Percentiles rank a stretch among this genome's conserved stretches.
Evolutionary conservation across 805 yeast genomes (phyloP).

Genomic region (Saturnispora bothae): DNA sequence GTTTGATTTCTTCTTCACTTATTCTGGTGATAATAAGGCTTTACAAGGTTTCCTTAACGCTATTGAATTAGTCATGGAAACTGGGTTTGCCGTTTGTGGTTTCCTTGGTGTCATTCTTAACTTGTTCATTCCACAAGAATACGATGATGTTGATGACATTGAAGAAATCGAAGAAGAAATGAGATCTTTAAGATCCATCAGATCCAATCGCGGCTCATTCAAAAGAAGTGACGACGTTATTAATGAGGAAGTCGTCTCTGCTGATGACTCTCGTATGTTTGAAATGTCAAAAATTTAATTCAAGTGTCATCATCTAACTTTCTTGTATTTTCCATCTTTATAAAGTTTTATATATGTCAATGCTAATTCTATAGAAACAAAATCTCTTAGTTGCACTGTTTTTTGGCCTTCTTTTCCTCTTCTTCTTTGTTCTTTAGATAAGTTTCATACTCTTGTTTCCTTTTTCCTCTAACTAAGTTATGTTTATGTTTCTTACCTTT

Average conservation of each 20-base stretch:
- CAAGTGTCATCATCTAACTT: too few species aligned
- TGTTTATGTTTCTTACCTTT: conserved; percentile 58
- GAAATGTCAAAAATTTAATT: too few species aligned
- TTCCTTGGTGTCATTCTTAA: conserved; percentile 42
- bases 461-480: conserved; percentile 36
- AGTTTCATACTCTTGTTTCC: conserved; percentile 45
- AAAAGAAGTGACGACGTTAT: neutral
- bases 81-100: conserved; percentile 48
- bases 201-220: neutral
- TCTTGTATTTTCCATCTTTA: too few species aligned
- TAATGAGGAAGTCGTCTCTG: conserved; percentile 3
- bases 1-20: conserved; percentile 42
- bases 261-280: neutral
- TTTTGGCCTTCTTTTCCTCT: neutral
- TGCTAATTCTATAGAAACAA: too few species aligned
- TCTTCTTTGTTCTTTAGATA: conserved; percentile 15
- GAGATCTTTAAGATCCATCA: conserved; percentile 9
- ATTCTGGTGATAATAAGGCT: conserved; percentile 33
- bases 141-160: conserved; percentile 37
- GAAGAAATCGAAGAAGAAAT: conserved; percentile 28
- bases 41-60: conserved; percentile 42
- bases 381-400: neutral
- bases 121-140: conserved; percentile 37
- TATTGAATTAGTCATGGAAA: conserved; percentile 44
- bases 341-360: neutral